Evolutionary conservation across 441 rosid genomes (phyloP), one percentile per base, ranked within the genome.

Genomic region (Hura crepitans): DNA sequence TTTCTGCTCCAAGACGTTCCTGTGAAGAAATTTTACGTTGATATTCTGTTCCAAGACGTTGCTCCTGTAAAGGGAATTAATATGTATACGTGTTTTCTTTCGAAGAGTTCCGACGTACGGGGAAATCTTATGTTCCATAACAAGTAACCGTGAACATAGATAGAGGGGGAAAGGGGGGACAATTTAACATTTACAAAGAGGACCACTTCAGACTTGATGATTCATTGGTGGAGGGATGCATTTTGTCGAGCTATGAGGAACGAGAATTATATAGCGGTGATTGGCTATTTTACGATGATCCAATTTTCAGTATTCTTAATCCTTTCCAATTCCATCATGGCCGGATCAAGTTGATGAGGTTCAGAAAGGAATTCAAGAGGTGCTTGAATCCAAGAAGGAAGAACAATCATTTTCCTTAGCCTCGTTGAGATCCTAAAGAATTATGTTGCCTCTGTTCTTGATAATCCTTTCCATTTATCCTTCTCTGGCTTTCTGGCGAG

Each of bases 311-410:
- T 76, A 54, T 51, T 22, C 50, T 72, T 67, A 66, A 80, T 46
- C 86, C 85, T 39, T 84, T 77, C 5, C 79, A 75, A 25, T 35
- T 78, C 51, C 8, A 37, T 37, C 42, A 37, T 37, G 1, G 5
- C 42, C 8, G 0, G 42, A 37, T 37, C 42, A 37, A 37, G 42
- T 10, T 37, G 1, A 37, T 37, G 42, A 37, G 42, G 8, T 37
- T 37, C 42, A 37, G 1, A 37, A 37, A 5, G 42, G 42, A 37
- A 37, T 37, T 37, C 42, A 37, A 37, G 4, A 37, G 7, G 42
- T 37, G 8, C 42, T 37, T 6, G 7, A 37, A 49, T 42, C 50
- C 27, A 66, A 60, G 74, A 80, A 70, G 70, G 72, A 66, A 57
- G 76, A 49, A n/a, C n/a, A n/a, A n/a, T n/a, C n/a, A n/a, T n/a